Percentiles rank a stretch among this genome's conserved stretches.
Conservation (phyloP, 2,329 filamentous ascomycete species). For the Apiospora rasikravindrae region DNA sequence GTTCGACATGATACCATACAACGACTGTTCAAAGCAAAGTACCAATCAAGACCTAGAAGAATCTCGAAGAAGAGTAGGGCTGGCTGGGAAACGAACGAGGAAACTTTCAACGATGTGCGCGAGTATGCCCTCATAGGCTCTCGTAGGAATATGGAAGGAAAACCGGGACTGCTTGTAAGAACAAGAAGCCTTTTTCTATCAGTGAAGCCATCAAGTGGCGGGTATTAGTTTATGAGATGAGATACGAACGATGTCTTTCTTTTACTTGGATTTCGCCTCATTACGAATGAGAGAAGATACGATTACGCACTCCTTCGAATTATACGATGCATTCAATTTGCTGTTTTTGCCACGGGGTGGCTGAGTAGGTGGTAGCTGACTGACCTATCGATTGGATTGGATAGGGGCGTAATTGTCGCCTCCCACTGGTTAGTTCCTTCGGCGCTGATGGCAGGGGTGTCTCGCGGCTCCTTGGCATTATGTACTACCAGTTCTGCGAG, state of each 20-base stretch:
- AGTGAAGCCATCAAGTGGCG: too few relatives aligned
- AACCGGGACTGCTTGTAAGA: background rate
- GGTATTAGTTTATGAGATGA: too few relatives aligned
- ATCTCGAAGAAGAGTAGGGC: too few relatives aligned
- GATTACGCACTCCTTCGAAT: background rate
- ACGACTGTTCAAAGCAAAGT: too few relatives aligned
- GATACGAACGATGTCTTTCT: too few relatives aligned
- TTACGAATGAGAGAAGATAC: background rate
- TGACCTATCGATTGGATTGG: background rate
- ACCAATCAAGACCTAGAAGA: too few relatives aligned
- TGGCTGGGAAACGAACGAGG: too few relatives aligned
- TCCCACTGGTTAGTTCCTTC: too few relatives aligned
- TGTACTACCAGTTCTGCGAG: background rate
- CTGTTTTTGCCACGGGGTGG: background rate
- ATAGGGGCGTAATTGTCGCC: background rate
- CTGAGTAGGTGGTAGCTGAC: background rate
- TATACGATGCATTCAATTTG: background rate
- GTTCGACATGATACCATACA: too few relatives aligned
- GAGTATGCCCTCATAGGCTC: background rate
- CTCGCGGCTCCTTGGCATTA: background rate
- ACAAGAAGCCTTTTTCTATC: background rate
- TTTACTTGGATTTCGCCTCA: background rate
- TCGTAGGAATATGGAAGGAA: background rate
- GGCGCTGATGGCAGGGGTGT: too few relatives aligned
- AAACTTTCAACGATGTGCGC: too few relatives aligned